Evolutionary conservation across 208 protist species (phyloP), one percentile per base, ranked within the genome.

Genomic region (Porcisia hertigi): DNA sequence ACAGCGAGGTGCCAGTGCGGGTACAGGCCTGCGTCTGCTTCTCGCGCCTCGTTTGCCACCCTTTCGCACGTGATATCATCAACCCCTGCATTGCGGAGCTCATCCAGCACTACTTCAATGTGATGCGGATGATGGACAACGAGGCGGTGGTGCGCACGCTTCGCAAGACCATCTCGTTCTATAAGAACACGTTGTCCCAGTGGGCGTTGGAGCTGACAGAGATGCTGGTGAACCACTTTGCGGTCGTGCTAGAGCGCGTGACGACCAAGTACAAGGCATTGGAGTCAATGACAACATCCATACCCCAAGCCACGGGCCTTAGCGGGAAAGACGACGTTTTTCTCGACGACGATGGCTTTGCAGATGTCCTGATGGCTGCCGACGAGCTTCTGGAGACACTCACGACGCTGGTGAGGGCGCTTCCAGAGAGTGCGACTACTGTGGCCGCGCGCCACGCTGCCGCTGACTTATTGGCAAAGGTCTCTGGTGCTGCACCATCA

Each of bases 51-150:
- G 94, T 98, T 20, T 86, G 87, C 39, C 86, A 91, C 62, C 76
- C 83, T 12, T 85, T 88, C 67, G 90, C 89, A 43, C 83, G 83
- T 8, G 85, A 92, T 45, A 84, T 98, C 41, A 73, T 98, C 18
- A 86, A 85, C 55, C 95, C 96, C 34, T 90, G 93, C 69, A 91
- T 98, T 43, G 88, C 88, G 63, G 82, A 97, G 47, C 64, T 98
- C 18, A 87, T 98, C 7, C 87, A 98, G 43, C 84, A 96, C 60
- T 98, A 97, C 81, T 98, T 98, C 63, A 71, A 86, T 41, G 82
- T 98, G 0, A 97, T 98, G 89, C 85, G 84, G 9, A 76, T 98
- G 57, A 95, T 98, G 77, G 94, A 98, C 73, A 95, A 92, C 80
- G 96, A 98, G 47, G 88, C 86, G 8, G 86, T 98, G 9, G 88